Evolutionary conservation across 306 rosid genomes (phyloP).

Genomic region (Trifolium dubium): DNA sequence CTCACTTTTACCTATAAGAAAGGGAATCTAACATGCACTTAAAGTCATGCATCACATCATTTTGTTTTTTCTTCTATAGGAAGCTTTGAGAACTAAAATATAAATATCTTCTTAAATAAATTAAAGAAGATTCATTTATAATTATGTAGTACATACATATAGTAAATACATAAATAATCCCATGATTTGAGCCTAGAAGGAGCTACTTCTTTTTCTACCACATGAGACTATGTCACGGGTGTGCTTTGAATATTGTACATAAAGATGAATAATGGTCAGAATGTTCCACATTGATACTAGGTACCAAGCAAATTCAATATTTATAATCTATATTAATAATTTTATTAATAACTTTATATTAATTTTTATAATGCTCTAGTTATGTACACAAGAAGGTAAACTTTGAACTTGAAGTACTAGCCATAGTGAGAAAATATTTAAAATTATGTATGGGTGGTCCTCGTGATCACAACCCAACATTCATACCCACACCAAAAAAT

Average conservation of each 20-base stretch:
- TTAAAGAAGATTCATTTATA: slow-evolving; percentile 37
- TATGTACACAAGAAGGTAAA: slow-evolving; percentile 28
- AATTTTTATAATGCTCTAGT: slow-evolving; percentile 26
- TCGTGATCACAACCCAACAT: slow-evolving; percentile 51
- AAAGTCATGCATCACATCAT: slow-evolving; percentile 33
- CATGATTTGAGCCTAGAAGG: slow-evolving; percentile 35
- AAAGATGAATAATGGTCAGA: slow-evolving; percentile 59
- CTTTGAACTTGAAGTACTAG: slow-evolving; percentile 45
- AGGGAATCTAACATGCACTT: slow-evolving; percentile 46
- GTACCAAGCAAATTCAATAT: slow-evolving; percentile 35
- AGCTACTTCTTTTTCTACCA: slow-evolving; percentile 40
- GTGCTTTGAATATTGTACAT: slow-evolving; percentile 54
- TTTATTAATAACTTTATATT: slow-evolving; percentile 9
- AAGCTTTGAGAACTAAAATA: slow-evolving; percentile 37
- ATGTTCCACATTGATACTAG: slow-evolving; percentile 61
- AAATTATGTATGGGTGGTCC: slow-evolving; percentile 36
- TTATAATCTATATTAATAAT: slow-evolving; percentile 6
- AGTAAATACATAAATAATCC: slow-evolving; percentile 22
- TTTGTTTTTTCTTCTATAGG: slow-evolving; percentile 29
- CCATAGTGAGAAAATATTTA: slow-evolving; percentile 25
- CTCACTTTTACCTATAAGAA: not conserved
- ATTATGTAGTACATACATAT: slow-evolving; percentile 4
- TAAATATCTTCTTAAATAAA: slow-evolving; percentile 7
- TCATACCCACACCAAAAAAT: slow-evolving; percentile 39
- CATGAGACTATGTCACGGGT: slow-evolving; percentile 61